Evolutionary conservation across 352 stramenopile genomes (phyloP).

Genomic region (Elongisporangium undulatum): DNA sequence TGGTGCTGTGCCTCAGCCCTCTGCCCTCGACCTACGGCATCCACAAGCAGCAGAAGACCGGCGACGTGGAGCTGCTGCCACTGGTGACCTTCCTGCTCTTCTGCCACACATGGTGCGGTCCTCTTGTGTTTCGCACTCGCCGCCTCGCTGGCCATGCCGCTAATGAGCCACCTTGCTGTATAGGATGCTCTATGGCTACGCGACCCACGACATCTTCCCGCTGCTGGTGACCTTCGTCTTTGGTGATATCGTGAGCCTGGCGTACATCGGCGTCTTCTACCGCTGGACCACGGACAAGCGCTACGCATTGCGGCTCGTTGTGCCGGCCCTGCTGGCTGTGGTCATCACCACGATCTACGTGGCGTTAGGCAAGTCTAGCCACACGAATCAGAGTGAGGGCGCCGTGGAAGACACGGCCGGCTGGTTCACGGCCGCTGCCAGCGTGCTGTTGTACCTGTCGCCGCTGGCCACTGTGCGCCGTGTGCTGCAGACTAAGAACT

Average conservation of each 20-base stretch:
- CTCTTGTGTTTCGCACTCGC: neutral
- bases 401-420: slow-evolving; percentile 16
- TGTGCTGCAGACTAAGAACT: slow-evolving; percentile 37
- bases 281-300: slow-evolving; percentile 20
- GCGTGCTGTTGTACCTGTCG: slow-evolving; percentile 31
- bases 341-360: slow-evolving; percentile 15
- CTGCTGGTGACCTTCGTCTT: slow-evolving; percentile 31
- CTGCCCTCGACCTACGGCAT: slow-evolving; percentile 30
- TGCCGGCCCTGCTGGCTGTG: slow-evolving; percentile 1
- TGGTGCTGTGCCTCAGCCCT: slow-evolving; percentile 31
- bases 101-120: slow-evolving; percentile 25
- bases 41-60: slow-evolving; percentile 23
- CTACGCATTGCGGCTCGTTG: neutral
- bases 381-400: slow-evolving; percentile 7
- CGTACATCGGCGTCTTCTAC: slow-evolving; percentile 37
- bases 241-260: slow-evolving; percentile 17
- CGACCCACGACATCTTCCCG: slow-evolving; percentile 35
- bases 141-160: neutral
- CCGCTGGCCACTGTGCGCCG: slow-evolving; percentile 32
- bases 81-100: slow-evolving; percentile 34
- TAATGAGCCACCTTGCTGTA: neutral
- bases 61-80: slow-evolving; percentile 27
- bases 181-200: slow-evolving; percentile 28
- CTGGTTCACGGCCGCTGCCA: slow-evolving; percentile 24
- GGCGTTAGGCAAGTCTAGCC: slow-evolving; percentile 15